A percentile compares a stretch with the other conserved stretches of the same genome.
phyloP scores from a whole-genome alignment of 805 yeast species.

The Peterozyma toletana region DNA sequence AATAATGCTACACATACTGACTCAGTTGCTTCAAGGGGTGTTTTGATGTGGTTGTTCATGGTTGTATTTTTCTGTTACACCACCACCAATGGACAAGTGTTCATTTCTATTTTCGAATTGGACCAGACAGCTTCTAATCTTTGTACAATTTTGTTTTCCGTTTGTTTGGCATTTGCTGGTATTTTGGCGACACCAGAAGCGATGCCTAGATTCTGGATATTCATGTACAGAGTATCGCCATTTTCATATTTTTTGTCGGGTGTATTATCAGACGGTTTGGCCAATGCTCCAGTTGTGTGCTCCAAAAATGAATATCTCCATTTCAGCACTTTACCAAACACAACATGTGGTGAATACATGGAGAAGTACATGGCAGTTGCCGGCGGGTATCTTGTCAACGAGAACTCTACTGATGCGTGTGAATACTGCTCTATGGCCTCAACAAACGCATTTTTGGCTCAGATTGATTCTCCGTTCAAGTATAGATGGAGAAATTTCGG shows the following conservation, averaged over 20 bases:
- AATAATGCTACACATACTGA: constrained; percentile 14
- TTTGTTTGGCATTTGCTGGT: constrained; percentile 17
- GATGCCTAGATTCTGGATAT: constrained; percentile 26
- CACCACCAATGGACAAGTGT: constrained; percentile 31
- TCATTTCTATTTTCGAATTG: constrained; percentile 18
- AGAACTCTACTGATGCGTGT: constrained; percentile 21
- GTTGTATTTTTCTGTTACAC: constrained; percentile 18
- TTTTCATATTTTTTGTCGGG: constrained; percentile 56
- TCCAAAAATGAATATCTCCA: constrained; percentile 36
- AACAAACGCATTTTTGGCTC: constrained; percentile 22
- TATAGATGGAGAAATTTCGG: constrained; percentile 66
- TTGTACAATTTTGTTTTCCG: neutral
- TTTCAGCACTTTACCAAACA: constrained; percentile 37
- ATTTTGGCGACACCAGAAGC: constrained; percentile 29
- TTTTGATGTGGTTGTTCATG: constrained; percentile 27
- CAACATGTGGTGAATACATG: constrained; percentile 39
- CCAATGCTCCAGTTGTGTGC: constrained; percentile 43
- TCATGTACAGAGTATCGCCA: constrained; percentile 63
- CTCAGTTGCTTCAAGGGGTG: constrained; percentile 15
- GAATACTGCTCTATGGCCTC: constrained; percentile 24
- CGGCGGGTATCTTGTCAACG: constrained; percentile 33
- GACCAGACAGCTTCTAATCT: constrained; percentile 6
- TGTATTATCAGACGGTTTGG: constrained; percentile 21
- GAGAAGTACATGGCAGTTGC: constrained; percentile 19
- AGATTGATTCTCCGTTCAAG: constrained; percentile 27